phyloP scores from a whole-genome alignment of 75 land plant genomes.

The Selaginella tamariscina region DNA sequence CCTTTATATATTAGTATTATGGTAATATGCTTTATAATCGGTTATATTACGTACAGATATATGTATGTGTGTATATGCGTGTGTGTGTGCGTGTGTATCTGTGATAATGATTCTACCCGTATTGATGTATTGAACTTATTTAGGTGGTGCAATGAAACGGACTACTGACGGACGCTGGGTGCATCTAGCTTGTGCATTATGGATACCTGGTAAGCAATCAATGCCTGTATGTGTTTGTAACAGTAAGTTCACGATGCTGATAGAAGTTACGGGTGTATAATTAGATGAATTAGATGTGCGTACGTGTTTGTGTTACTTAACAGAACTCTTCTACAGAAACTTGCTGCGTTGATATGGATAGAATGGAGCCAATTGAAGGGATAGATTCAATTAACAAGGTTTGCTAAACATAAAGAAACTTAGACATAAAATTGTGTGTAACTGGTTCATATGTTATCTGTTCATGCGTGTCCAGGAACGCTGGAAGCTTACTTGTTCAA shows the following conservation, averaged over 20 bases:
- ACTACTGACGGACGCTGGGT: conserved; percentile 96
- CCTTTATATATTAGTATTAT: not conserved
- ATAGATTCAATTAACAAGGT: conserved; percentile 71
- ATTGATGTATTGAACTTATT: not conserved
- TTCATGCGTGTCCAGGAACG: conserved; percentile 48
- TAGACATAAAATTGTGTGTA: not conserved
- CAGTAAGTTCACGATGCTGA: too few relatives aligned
- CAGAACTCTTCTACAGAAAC: conserved; percentile 39
- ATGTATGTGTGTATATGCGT: too few relatives aligned
- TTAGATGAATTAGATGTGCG: too few relatives aligned
- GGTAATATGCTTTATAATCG: not conserved
- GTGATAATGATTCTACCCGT: not conserved
- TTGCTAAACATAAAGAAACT: too few relatives aligned
- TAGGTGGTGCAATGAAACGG: conserved; percentile 90
- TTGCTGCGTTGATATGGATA: conserved; percentile 67
- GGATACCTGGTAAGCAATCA: conserved; percentile 69
- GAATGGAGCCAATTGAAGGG: conserved; percentile 97
- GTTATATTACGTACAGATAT: too few relatives aligned
- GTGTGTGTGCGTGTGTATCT: too few relatives aligned
- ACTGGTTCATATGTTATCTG: not conserved
- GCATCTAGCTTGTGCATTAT: conserved; percentile 94
- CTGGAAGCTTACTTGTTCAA: conserved; percentile 85
- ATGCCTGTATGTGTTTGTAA: too few relatives aligned
- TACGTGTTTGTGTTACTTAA: not conserved
- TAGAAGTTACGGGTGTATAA: too few relatives aligned